Evolutionary conservation across 2,329 filamentous ascomycete species (phyloP).

Genomic region (Fusarium phyllophilum): DNA sequence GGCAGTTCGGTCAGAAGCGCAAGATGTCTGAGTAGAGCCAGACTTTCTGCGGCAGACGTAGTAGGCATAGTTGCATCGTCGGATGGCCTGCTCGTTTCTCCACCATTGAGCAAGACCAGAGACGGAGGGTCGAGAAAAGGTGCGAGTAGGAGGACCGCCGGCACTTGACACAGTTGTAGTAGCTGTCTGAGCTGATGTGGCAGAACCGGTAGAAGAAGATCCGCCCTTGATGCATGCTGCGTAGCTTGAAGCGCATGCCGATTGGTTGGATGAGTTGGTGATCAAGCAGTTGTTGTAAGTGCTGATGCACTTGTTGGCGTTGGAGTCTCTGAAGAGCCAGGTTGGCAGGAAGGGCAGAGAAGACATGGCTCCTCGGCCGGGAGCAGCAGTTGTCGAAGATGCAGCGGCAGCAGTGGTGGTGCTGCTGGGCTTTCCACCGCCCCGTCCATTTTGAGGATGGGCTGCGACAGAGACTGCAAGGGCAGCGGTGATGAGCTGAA

Average conservation of each 20-base stretch:
- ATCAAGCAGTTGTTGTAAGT: constrained; percentile 10
- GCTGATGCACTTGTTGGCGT: constrained; percentile 13
- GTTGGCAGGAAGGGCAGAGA: constrained; percentile 7
- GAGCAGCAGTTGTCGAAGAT: background rate
- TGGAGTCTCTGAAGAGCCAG: constrained; percentile 4
- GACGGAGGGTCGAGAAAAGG: background rate
- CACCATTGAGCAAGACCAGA: constrained; percentile 1
- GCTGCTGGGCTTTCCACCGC: background rate
- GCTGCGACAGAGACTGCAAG: constrained; percentile 12
- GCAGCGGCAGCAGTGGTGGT: background rate
- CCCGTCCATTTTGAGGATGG: background rate
- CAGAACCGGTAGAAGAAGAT: background rate
- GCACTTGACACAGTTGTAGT: background rate
- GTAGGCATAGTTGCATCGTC: background rate
- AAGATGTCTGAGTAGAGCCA: background rate
- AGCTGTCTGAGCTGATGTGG: background rate
- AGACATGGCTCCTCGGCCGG: background rate
- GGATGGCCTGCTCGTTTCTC: background rate
- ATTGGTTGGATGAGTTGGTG: constrained; percentile 1
- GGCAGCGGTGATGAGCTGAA: background rate
- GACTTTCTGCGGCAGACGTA: constrained; percentile 7
- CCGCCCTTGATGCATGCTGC: background rate
- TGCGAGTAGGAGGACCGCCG: background rate
- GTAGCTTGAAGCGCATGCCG: background rate
- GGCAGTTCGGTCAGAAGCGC: background rate